phyloP scores from a whole-genome alignment of 2,329 filamentous ascomycete species.

The Exophiala aquamarina region DNA sequence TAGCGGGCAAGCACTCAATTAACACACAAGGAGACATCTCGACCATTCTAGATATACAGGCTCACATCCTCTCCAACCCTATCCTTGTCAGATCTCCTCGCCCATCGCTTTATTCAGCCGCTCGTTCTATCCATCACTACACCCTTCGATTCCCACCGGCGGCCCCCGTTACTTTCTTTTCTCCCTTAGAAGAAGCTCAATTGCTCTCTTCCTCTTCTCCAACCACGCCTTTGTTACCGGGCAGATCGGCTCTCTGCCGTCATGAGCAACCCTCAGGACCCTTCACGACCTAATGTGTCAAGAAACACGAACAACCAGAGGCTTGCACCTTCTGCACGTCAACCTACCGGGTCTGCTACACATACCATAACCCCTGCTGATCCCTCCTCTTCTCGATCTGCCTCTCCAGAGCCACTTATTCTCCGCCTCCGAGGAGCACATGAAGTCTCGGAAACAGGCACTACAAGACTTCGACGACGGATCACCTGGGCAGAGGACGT shows the following conservation, averaged over 20 bases:
- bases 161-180: too few relatives aligned
- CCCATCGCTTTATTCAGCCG: too few relatives aligned
- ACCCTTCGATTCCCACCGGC: too few relatives aligned
- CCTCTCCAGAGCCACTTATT: slow-evolving; percentile 26
- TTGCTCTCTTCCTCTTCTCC: too few relatives aligned
- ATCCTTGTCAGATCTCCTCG: background rate
- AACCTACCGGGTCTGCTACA: slow-evolving; percentile 24
- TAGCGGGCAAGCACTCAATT: too few relatives aligned
- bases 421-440: slow-evolving; percentile 28
- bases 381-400: slow-evolving; percentile 15
- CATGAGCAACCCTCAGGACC: background rate
- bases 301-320: slow-evolving; percentile 8
- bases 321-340: slow-evolving; percentile 7
- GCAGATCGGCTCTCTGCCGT: too few relatives aligned
- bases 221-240: too few relatives aligned
- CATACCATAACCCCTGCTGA: slow-evolving; percentile 32
- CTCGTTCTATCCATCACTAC: too few relatives aligned
- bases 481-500: slow-evolving; percentile 94
- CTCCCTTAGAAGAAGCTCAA: too few relatives aligned
- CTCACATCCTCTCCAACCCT: too few relatives aligned
- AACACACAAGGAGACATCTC: too few relatives aligned
- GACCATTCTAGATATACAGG: too few relatives aligned
- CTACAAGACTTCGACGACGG: slow-evolving; percentile 44
- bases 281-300: slow-evolving; percentile 1
- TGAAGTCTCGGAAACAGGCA: slow-evolving; percentile 8